Evolutionary conservation across 192 early-diverging fungal genomes (phyloP), one percentile per base, ranked within the genome.

Genomic region (Spizellomyces punctatus): DNA sequence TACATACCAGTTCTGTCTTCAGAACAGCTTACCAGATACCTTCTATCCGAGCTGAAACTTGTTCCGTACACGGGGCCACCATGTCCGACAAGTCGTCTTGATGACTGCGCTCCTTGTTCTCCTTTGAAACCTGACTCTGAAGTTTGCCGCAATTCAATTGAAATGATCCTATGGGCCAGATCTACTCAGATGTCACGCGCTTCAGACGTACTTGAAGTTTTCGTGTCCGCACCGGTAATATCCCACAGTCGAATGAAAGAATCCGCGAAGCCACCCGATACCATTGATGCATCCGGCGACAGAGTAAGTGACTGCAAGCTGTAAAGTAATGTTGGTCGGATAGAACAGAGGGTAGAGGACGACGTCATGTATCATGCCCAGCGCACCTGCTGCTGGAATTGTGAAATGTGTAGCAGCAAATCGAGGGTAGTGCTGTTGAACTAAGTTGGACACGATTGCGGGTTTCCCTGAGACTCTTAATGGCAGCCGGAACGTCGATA

Each of bases 361-460:
- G 27, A 36, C 27, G 27, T 36, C 41, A 58, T 48, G 64, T 50
- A 19, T 14, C 7, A 54, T 5, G 48, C 43, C 19, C 45, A 76
- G 46, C 62, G 44, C 46, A 75, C 73, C 76, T 81, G 81, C 91
- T 88, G 76, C 91, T 82, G 14, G 94, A 92, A 77, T 99, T 99
- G 78, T 96, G 95, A 73, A 98, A 92, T 41, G 95, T 99, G 78
- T 94, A 98, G 71, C 90, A 93, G 80, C 95, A 96, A 43, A 98
- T 86, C 17, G 93, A 95, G 12, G 95, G 94, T 27, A 94, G 79
- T 10, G 90, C 86, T 3, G 81, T 79, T 6, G 88, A 80, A 6
- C 84, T 81, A n/a, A 95, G 67, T 8, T 82, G 76, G 17, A 93
- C 83, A 48, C 91, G 88, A 54, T 94, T 92, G 66, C 88, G 81